Conservation (phyloP, 1,284 basidiomycete species). For the Malassezia psittaci region DNA sequence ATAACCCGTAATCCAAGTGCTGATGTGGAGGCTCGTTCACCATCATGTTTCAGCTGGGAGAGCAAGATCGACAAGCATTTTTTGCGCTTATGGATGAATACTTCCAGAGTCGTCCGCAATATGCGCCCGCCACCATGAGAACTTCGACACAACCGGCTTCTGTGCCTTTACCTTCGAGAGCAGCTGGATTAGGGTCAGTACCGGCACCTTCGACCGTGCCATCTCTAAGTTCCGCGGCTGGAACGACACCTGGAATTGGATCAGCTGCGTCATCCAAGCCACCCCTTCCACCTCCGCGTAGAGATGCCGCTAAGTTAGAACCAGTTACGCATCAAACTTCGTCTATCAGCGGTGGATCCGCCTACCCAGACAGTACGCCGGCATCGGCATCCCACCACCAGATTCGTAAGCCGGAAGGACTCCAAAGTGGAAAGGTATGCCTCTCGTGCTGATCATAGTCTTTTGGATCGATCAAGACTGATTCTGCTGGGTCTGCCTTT, state of each 20-base stretch:
- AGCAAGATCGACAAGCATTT: constrained; percentile 28
- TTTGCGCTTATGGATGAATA: constrained; percentile 37
- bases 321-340: no score
- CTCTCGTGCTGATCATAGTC: constrained; percentile 1
- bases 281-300: no score
- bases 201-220: not conserved
- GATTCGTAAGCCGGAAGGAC: constrained; percentile 5
- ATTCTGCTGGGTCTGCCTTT: constrained; percentile 4
- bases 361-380: not conserved
- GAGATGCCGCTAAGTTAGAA: no score
- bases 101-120: constrained; percentile 31
- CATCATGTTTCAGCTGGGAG: constrained; percentile 21
- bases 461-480: constrained; percentile 7
- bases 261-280: no score
- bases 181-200: not conserved
- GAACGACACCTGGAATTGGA: no score
- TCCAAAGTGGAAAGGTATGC: constrained; percentile 12
- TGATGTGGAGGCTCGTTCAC: constrained; percentile 3
- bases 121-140: constrained; percentile 2
- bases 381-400: not conserved
- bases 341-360: not conserved
- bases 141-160: not conserved
- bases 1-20: not conserved
- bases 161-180: not conserved
- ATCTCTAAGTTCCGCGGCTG: not conserved